phyloP scores from a whole-genome alignment of 139 green algal species.

The Chlamydomonas sp. region DNA sequence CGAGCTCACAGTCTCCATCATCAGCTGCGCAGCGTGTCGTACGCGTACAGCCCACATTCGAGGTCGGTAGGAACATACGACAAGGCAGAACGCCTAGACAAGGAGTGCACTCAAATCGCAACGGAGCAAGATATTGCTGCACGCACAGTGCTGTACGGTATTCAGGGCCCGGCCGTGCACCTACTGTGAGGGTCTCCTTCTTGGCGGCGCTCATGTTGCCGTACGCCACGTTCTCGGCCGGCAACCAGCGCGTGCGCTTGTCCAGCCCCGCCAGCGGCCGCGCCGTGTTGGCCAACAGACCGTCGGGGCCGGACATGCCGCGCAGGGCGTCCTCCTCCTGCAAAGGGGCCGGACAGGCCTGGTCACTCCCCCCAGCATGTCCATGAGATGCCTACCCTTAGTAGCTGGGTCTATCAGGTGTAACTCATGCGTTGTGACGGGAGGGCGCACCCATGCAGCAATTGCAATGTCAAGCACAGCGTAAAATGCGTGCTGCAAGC shows the following conservation, averaged over 20 bases:
- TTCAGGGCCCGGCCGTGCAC: not conserved
- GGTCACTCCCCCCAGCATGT: too few species aligned
- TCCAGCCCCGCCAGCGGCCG: slow-evolving; percentile 54
- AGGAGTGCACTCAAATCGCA: too few species aligned
- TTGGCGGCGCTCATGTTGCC: slow-evolving; percentile 36
- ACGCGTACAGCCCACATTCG: too few species aligned
- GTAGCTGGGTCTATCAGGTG: too few species aligned
- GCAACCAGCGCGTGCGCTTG: slow-evolving; percentile 42
- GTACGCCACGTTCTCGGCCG: slow-evolving; percentile 42
- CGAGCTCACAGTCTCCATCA: slow-evolving; percentile 17
- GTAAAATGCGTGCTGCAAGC: not conserved
- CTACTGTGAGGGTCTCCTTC: slow-evolving; percentile 22
- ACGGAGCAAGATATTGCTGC: too few species aligned
- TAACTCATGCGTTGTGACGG: too few species aligned
- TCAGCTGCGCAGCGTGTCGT: not conserved
- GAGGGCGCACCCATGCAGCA: too few species aligned
- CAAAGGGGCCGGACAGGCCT: not conserved
- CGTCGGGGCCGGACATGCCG: slow-evolving; percentile 44
- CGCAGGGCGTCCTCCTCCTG: slow-evolving; percentile 53
- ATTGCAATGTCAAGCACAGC: too few species aligned
- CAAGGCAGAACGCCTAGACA: too few species aligned
- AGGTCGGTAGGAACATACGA: too few species aligned
- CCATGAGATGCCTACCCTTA: too few species aligned
- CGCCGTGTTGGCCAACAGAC: slow-evolving; percentile 50
- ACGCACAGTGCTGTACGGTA: too few species aligned